Conservation (phyloP, 805 yeast genomes). For the Metschnikowia baotianmanensis region DNA sequence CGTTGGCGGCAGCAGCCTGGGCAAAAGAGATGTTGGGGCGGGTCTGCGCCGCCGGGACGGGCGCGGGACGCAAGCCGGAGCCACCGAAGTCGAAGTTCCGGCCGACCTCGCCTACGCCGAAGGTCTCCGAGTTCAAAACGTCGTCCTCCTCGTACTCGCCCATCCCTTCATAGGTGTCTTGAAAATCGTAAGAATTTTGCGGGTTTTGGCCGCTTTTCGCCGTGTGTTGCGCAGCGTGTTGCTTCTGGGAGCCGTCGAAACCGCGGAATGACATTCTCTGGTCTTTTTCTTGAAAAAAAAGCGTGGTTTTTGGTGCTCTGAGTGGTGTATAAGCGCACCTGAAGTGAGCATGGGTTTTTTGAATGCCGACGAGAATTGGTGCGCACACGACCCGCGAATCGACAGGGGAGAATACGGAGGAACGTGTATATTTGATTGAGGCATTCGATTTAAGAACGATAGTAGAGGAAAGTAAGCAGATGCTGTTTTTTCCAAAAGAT, state of each 20-base stretch:
- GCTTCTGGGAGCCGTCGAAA: slow-evolving; percentile 44
- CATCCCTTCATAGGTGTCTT: slow-evolving; percentile 78
- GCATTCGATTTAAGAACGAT: too few relatives aligned
- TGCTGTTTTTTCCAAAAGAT: too few relatives aligned
- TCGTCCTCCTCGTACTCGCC: slow-evolving; percentile 74
- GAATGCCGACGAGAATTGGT: too few relatives aligned
- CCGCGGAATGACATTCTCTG: slow-evolving; percentile 79
- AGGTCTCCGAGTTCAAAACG: slow-evolving; percentile 77
- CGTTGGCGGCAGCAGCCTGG: slow-evolving; percentile 37
- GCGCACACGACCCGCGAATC: too few relatives aligned
- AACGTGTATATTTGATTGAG: too few relatives aligned
- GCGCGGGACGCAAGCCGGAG: slow-evolving; percentile 11
- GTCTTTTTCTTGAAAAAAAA: too few relatives aligned
- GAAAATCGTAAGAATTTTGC: slow-evolving; percentile 69
- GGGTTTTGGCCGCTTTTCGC: too few relatives aligned
- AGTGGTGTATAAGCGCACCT: too few relatives aligned
- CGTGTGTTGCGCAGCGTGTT: slow-evolving; percentile 6
- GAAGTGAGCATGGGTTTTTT: too few relatives aligned
- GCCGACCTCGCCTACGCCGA: slow-evolving; percentile 57
- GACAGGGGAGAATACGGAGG: too few relatives aligned
- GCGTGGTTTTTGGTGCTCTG: too few relatives aligned
- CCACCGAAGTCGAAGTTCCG: slow-evolving; percentile 65
- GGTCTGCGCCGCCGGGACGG: slow-evolving; percentile 18
- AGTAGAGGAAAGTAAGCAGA: too few relatives aligned
- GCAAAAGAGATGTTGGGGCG: slow-evolving; percentile 38